Percentiles rank a stretch among this genome's conserved stretches.
These are phyloP conservation scores for Metschnikowia cerradonensis DNA, from an alignment of 805 yeast genomes.

Conservation along the genomic window DNA sequence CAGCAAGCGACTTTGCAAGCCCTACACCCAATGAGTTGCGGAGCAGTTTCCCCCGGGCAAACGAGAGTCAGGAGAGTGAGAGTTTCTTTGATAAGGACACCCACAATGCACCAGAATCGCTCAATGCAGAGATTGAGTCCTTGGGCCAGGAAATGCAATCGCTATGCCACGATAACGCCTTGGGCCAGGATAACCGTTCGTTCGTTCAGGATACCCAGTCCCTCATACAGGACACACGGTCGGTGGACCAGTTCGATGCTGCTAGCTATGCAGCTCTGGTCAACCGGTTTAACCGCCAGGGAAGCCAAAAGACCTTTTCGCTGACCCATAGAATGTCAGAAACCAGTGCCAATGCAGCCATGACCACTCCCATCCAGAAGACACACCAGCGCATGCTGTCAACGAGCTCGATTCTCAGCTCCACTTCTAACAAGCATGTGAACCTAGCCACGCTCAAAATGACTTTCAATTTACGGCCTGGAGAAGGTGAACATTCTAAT, in stretches of 20 bases:
- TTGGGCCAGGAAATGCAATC: background rate
- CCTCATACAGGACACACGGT: background rate
- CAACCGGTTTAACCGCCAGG: background rate
- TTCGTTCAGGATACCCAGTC: background rate
- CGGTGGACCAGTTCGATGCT: conserved; percentile 1
- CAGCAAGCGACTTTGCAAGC: background rate
- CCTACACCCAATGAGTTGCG: background rate
- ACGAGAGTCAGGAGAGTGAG: background rate
- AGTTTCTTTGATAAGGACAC: background rate
- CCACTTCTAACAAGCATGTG: conserved; percentile 32
- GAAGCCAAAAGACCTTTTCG: background rate
- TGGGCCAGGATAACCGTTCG: background rate
- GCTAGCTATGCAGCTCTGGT: background rate
- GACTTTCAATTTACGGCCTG: conserved; percentile 35
- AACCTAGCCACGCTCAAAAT: conserved; percentile 37
- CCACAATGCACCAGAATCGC: background rate
- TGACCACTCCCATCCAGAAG: background rate
- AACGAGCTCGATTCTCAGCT: conserved; percentile 33
- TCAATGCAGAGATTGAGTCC: background rate
- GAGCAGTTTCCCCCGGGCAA: background rate
- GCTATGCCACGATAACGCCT: background rate
- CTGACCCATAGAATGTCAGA: background rate
- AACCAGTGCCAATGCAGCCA: background rate
- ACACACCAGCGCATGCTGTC: conserved; percentile 21
- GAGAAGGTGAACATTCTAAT: conserved; percentile 49